These are phyloP conservation scores for Cladorrhinum samala DNA, from an alignment of 495 filamentous ascomycete genomes.

Conservation along the genomic window DNA sequence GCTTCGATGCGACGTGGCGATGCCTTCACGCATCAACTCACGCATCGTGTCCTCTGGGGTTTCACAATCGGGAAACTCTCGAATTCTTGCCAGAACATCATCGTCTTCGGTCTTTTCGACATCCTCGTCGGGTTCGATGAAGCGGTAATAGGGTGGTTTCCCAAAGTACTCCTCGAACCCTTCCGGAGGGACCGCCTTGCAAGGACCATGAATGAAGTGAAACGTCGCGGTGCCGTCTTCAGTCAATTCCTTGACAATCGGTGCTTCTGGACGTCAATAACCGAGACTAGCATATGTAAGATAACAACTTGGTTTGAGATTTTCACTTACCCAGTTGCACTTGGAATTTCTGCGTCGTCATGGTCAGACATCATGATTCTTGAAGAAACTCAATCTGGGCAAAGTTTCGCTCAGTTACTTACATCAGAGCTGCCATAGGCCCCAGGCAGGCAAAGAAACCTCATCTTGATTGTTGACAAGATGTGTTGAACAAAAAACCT, in stretches of 20 bases:
- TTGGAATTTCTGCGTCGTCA: conserved; percentile 46
- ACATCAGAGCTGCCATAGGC: conserved; percentile 49
- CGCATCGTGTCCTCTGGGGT: conserved; percentile 45
- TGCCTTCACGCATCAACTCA: conserved; percentile 44
- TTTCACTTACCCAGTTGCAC: conserved; percentile 40
- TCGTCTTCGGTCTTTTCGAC: conserved; percentile 34
- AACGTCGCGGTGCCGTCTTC: conserved; percentile 40
- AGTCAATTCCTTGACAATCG: conserved; percentile 40
- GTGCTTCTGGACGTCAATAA: conserved; percentile 24
- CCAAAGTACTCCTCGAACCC: conserved; percentile 51
- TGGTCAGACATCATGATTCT: too few species aligned
- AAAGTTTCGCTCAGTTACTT: too few species aligned
- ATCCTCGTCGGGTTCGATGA: conserved; percentile 42
- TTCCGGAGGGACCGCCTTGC: conserved; percentile 41
- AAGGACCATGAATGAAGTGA: conserved; percentile 42
- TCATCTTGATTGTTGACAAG: conserved; percentile 24
- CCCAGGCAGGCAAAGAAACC: conserved; percentile 39
- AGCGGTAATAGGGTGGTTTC: conserved; percentile 44
- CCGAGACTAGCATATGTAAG: background rate
- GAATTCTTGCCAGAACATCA: conserved; percentile 44
- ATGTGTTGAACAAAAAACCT: background rate
- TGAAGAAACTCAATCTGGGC: too few species aligned
- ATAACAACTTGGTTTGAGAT: background rate
- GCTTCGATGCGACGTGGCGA: conserved; percentile 37
- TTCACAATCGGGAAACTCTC: conserved; percentile 44